Base-by-base conservation (phyloP, 164 flowering plant species). In the Cinnamomum micranthum region DNA sequence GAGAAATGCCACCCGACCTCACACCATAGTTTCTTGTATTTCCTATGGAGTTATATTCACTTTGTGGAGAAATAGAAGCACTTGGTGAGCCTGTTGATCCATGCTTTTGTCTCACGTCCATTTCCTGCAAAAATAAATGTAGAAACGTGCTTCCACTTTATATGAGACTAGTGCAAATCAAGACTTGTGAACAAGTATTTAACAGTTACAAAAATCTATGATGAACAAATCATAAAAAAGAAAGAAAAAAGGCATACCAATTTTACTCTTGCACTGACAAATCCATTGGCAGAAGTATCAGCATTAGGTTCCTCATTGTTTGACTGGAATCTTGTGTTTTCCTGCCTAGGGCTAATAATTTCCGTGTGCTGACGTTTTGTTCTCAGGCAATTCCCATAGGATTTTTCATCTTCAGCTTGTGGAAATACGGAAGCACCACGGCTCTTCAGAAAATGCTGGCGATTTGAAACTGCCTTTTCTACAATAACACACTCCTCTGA, bases 201-300 rank as follows among this genome's bases (percentile, higher is more conserved):
- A 15, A 25, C 19, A 15, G 28, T 19, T 15, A 31, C 19, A 66
- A 66, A 66, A 31, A 28, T 25, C 69, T 28, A 33, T 12, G 47
- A 19, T 3, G 69, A 67, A 31, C 19, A 31, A 67, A 6, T 15
- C 15, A 67, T 13, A 41, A 20, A 27, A 31, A 24, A 65, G 35
- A 35, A 47, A 47, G 17, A 47, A 51, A n/a, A 20, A 2, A 11
- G 47, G 47, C 10, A 41, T 90, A 96, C 98, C 99, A 96, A 69
- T 87, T 96, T 96, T 68, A 86, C 79, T 86, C 87, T 88, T 41
- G 98, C 99, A 72, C 94, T 91, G 17, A 96, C 95, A 86, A 96
- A 96, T 66, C 88, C 92, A 81, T 85, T 84, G 71, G 83, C 84
- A 71, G 90, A 78, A 78, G 60, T 81, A 81, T 91, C 93, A 27